phyloP scores from a whole-genome alignment of 2,329 filamentous ascomycete genomes.

The Neofusicoccum laricinum region DNA sequence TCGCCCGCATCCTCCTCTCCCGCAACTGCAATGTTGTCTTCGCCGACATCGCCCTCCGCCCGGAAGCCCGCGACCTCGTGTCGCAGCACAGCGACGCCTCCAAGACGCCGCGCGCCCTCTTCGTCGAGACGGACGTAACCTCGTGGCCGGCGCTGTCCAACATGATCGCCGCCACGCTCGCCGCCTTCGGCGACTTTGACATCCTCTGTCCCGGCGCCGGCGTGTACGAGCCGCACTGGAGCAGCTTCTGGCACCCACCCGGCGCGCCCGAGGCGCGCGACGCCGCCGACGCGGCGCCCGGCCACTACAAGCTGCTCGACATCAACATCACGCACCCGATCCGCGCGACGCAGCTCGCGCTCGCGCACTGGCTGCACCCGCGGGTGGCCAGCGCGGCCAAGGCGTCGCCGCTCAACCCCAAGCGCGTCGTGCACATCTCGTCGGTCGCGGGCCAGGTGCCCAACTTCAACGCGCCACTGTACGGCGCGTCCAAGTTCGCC shows the following conservation, averaged over 20 bases:
- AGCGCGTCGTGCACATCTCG: constrained; percentile 44
- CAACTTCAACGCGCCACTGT: constrained; percentile 40
- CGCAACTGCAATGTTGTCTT: constrained; percentile 48
- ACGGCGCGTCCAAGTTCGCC: constrained; percentile 46
- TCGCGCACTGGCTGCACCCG: constrained; percentile 42
- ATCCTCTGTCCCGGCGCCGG: constrained; percentile 51
- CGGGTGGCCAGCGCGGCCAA: constrained; percentile 21
- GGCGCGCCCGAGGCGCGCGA: constrained; percentile 37
- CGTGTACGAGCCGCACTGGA: constrained; percentile 47
- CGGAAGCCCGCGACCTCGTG: constrained; percentile 45
- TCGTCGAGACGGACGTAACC: constrained; percentile 44
- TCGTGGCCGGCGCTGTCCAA: constrained; percentile 32
- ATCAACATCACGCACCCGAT: constrained; percentile 50
- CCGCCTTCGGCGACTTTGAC: constrained; percentile 38
- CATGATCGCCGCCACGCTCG: constrained; percentile 31
- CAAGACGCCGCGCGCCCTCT: constrained; percentile 37
- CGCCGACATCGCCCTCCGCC: constrained; percentile 46
- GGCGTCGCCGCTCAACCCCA: constrained; percentile 40
- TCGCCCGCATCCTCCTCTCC: constrained; percentile 44
- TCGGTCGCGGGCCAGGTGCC: constrained; percentile 44
- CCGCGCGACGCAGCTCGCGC: constrained; percentile 46
- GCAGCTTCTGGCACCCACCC: constrained; percentile 50
- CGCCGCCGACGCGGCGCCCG: constrained; percentile 18
- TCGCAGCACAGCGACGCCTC: constrained; percentile 24
- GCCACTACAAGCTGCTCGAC: constrained; percentile 39